phyloP scores from a whole-genome alignment of 2,329 filamentous ascomycete genomes.

The Coniochaeta sp. region DNA sequence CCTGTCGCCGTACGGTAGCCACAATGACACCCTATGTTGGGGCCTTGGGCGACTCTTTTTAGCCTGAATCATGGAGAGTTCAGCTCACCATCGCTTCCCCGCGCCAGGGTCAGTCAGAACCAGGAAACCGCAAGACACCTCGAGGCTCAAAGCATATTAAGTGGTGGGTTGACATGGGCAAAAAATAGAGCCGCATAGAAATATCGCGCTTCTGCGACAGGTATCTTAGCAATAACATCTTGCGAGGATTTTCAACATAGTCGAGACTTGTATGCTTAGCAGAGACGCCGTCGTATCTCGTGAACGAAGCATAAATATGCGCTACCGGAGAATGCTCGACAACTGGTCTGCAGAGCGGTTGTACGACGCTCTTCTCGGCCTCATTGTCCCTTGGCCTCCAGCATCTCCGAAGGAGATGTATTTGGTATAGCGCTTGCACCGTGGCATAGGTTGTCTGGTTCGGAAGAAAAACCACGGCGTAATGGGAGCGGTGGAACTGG shows the following conservation, averaged over 20 bases:
- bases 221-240: neutral
- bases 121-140: neutral
- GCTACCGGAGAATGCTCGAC: neutral
- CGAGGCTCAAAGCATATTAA: neutral
- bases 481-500: neutral
- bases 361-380: neutral
- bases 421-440: neutral
- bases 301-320: neutral
- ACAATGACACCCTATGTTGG: neutral
- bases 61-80: neutral
- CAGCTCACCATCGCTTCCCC: neutral
- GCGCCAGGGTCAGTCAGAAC: neutral
- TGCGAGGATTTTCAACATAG: no score
- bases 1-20: neutral
- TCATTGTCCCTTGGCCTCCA: neutral
- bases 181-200: neutral
- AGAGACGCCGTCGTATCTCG: neutral
- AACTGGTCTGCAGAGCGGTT: neutral
- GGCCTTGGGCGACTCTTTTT: neutral
- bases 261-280: neutral
- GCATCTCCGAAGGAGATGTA: neutral
- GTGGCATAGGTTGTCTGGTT: neutral
- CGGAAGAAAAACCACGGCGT: neutral
- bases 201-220: neutral
- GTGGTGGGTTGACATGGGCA: neutral